These are phyloP conservation scores for Tephrocybe rancida DNA, from an alignment of 768 basidiomycete genomes.

Conservation along the genomic window DNA sequence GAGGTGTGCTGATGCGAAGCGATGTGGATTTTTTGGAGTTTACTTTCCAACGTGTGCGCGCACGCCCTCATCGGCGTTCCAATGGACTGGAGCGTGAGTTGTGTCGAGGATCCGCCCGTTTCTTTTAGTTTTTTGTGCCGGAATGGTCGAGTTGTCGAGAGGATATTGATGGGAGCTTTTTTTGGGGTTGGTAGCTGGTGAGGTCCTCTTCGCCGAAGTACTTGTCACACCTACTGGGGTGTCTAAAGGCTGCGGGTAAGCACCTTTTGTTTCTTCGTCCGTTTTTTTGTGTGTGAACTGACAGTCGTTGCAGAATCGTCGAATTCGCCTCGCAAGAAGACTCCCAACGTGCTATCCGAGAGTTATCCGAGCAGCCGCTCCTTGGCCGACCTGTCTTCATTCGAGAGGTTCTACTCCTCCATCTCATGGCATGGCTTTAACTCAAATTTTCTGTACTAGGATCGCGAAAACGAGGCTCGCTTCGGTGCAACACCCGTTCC, in stretches of 20 bases:
- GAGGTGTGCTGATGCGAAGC: constrained; percentile 20
- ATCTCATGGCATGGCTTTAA: too few species aligned
- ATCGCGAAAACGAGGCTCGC: constrained; percentile 94
- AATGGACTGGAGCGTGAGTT: constrained; percentile 41
- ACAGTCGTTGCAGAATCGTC: constrained; percentile 80
- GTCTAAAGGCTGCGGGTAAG: constrained; percentile 99
- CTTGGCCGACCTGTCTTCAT: constrained; percentile 95
- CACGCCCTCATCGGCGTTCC: constrained; percentile 17
- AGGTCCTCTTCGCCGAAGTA: constrained; percentile 99
- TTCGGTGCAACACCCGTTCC: constrained; percentile 96
- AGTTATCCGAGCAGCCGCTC: constrained; percentile 87
- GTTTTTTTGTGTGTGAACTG: constrained; percentile 17
- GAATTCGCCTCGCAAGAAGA: constrained; percentile 93
- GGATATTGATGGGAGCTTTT: constrained; percentile 96
- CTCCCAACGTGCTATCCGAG: constrained; percentile 84
- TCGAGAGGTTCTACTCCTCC: constrained; percentile 70
- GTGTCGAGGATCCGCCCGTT: constrained; percentile 36
- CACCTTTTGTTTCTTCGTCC: constrained; percentile 17
- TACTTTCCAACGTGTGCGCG: constrained; percentile 21
- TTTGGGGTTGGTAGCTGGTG: constrained; percentile 95
- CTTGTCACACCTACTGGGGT: constrained; percentile 94
- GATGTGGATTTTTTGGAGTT: constrained; percentile 22
- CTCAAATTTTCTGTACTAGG: constrained; percentile 46
- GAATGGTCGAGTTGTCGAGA: constrained; percentile 68
- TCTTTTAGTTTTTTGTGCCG: constrained; percentile 44